phyloP scores from a whole-genome alignment of 768 basidiomycete genomes.

The Ephemerocybe angulata region DNA sequence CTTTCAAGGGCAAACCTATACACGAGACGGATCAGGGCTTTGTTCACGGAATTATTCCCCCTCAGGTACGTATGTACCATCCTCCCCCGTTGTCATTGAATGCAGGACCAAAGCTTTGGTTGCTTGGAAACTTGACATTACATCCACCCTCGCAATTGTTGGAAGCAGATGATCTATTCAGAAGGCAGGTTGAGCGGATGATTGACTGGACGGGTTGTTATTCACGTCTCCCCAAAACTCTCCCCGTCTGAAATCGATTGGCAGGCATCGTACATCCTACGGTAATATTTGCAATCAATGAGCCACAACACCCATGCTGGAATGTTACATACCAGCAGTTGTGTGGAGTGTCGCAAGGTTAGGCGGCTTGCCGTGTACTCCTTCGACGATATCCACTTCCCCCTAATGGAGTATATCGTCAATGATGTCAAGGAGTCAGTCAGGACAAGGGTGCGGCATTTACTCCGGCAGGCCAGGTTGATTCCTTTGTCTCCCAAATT shows the following conservation, averaged over 20 bases:
- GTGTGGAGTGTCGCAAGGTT: constrained; percentile 36
- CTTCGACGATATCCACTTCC: constrained; percentile 39
- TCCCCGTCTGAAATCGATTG: constrained; percentile 43
- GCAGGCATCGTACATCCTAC: constrained; percentile 28
- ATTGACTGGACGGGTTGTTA: no score
- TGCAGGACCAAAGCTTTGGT: constrained; percentile 49
- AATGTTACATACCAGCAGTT: constrained; percentile 35
- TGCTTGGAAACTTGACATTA: constrained; percentile 25
- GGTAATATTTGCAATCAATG: constrained; percentile 9
- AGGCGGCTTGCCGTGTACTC: constrained; percentile 34
- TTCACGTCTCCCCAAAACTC: constrained; percentile 11
- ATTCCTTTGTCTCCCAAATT: constrained; percentile 49
- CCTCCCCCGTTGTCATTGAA: constrained; percentile 60
- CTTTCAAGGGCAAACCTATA: constrained; percentile 62
- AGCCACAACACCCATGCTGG: constrained; percentile 2
- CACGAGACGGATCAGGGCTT: background rate
- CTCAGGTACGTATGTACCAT: constrained; percentile 36
- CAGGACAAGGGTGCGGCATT: background rate
- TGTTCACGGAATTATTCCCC: background rate
- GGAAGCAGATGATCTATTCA: constrained; percentile 18
- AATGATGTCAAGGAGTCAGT: background rate
- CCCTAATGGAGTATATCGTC: constrained; percentile 21
- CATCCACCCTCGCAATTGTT: constrained; percentile 25
- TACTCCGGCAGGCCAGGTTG: constrained; percentile 46
- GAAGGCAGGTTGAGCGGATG: constrained; percentile 22